These are phyloP conservation scores for Arthrobotrys conoides DNA, from an alignment of 2,329 filamentous ascomycete genomes.

Conservation along the genomic window DNA sequence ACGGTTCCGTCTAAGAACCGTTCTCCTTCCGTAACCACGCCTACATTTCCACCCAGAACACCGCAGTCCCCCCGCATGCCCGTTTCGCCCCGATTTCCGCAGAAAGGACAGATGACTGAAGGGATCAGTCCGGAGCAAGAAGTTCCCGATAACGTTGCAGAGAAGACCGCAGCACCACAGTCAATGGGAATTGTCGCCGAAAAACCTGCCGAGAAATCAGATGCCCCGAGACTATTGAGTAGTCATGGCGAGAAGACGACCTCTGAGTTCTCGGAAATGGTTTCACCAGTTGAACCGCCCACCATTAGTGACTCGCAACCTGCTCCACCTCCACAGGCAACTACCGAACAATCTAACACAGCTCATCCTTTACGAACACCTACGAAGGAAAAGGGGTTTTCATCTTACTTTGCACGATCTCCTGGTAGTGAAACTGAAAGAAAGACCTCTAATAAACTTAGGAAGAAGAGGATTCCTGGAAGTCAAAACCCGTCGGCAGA, in stretches of 20 bases:
- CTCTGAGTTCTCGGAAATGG: slow-evolving; percentile 65
- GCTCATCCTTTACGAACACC: slow-evolving; percentile 70
- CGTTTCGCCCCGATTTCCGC: slow-evolving; percentile 64
- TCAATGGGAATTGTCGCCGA: slow-evolving; percentile 62
- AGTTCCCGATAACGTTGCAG: slow-evolving; percentile 64
- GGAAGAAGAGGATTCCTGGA: slow-evolving; percentile 84
- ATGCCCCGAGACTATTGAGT: slow-evolving; percentile 63
- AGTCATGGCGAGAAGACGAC: slow-evolving; percentile 63
- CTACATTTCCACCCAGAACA: slow-evolving; percentile 74
- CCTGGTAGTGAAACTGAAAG: slow-evolving; percentile 75
- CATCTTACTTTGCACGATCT: slow-evolving; percentile 79
- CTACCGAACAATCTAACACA: slow-evolving; percentile 17
- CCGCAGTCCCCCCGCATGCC: slow-evolving; percentile 70
- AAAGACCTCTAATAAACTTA: slow-evolving; percentile 88
- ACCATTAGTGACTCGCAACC: slow-evolving; percentile 66
- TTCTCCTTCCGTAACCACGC: slow-evolving; percentile 79
- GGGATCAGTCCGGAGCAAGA: slow-evolving; percentile 36
- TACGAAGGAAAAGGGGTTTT: slow-evolving; percentile 77
- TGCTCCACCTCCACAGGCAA: slow-evolving; percentile 6
- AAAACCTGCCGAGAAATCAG: slow-evolving; percentile 65
- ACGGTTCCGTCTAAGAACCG: slow-evolving; percentile 90
- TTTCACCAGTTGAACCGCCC: slow-evolving; percentile 71
- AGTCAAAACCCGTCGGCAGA: slow-evolving; percentile 88
- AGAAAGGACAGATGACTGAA: slow-evolving; percentile 42
- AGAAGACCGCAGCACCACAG: slow-evolving; percentile 22